Conservation (phyloP, 2,329 filamentous ascomycete species). For the Fusarium annulatum region DNA sequence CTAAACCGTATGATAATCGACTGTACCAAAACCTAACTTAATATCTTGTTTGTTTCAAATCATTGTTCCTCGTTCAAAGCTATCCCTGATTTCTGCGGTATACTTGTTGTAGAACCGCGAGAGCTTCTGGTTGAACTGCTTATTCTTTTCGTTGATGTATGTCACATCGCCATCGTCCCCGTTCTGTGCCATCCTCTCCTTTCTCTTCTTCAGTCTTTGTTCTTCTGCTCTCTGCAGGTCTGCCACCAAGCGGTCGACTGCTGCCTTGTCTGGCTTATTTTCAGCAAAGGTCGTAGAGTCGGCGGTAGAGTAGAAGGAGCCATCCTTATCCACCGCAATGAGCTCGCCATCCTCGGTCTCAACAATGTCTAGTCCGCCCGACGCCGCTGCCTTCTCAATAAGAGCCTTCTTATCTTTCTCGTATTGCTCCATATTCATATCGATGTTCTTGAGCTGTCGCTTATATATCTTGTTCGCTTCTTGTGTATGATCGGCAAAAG, state of each 20-base stretch:
- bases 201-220: constrained; percentile 83
- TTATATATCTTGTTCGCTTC: constrained; percentile 96
- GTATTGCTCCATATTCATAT: constrained; percentile 84
- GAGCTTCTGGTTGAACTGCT: constrained; percentile 99
- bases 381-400: constrained; percentile 84
- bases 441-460: constrained; percentile 82
- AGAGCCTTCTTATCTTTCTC: constrained; percentile 86
- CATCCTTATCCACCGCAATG: constrained; percentile 91
- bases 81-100: constrained; percentile 95
- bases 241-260: constrained; percentile 86
- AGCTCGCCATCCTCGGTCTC: constrained; percentile 96
- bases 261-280: constrained; percentile 87
- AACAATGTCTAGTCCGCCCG: constrained; percentile 89
- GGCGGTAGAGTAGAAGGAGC: constrained; percentile 89
- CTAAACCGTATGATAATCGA: constrained; percentile 50
- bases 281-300: constrained; percentile 84
- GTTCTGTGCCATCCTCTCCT: constrained; percentile 78
- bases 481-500: constrained; percentile 88
- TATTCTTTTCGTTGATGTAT: constrained; percentile 99
- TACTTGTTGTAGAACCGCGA: constrained; percentile 98
- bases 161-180: constrained; percentile 93
- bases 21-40: constrained; percentile 29
- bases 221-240: constrained; percentile 93
- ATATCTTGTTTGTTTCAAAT: constrained; percentile 66
- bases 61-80: constrained; percentile 96